These are phyloP conservation scores for Abortiporus biennis DNA, from an alignment of 1,284 basidiomycete genomes.

Conservation along the genomic window DNA sequence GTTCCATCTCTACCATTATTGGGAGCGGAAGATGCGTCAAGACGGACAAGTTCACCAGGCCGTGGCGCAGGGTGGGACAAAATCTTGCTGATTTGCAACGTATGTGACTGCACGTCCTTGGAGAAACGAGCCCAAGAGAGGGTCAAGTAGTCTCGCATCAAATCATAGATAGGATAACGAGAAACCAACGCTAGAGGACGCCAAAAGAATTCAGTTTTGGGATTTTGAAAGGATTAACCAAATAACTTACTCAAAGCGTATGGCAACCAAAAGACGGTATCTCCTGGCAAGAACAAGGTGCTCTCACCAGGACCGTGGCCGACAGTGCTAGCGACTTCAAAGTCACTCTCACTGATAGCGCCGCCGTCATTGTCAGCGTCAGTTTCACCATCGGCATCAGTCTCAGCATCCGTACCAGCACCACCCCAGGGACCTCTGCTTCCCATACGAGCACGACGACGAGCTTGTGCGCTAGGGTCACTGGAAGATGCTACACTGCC, in stretches of 20 bases:
- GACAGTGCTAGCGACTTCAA: conserved; percentile 68
- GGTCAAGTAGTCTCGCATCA: conserved; percentile 90
- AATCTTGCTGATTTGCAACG: conserved; percentile 80
- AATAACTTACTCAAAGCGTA: conserved; percentile 77
- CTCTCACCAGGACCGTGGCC: conserved; percentile 76
- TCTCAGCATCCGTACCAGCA: conserved; percentile 44
- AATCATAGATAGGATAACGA: conserved; percentile 86
- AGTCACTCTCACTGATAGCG: conserved; percentile 77
- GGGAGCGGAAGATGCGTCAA: conserved; percentile 63
- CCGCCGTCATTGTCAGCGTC: conserved; percentile 53
- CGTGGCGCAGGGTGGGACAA: conserved; percentile 80
- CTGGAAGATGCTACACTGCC: conserved; percentile 38
- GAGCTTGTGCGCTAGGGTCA: conserved; percentile 51
- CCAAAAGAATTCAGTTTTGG: conserved; percentile 4
- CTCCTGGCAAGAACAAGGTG: conserved; percentile 79
- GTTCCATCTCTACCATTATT: conserved; percentile 28
- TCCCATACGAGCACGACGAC: conserved; percentile 47
- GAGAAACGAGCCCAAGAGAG: conserved; percentile 91
- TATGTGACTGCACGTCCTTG: conserved; percentile 86
- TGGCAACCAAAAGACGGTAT: conserved; percentile 90
- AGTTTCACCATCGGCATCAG: conserved; percentile 68
- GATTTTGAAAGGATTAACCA: conserved; percentile 16
- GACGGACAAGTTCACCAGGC: conserved; percentile 77
- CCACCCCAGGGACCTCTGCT: conserved; percentile 62
- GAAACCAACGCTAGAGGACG: conserved; percentile 68